Percentiles rank a stretch among this genome's conserved stretches.
These are phyloP conservation scores for Gautieria morchelliformis DNA, from an alignment of 768 basidiomycete genomes.

Conservation along the genomic window DNA sequence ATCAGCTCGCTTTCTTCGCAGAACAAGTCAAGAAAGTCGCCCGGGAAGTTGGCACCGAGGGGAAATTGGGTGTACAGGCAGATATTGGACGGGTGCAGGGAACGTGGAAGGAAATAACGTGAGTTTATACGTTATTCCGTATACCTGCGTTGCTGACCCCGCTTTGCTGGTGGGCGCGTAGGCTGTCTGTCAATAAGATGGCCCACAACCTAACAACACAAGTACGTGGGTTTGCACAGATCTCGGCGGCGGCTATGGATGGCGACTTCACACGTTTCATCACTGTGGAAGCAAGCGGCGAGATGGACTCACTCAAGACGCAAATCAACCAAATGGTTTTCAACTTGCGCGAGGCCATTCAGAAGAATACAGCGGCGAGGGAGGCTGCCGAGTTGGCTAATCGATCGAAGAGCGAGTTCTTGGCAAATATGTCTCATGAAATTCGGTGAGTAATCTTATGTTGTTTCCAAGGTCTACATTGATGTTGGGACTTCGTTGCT, in stretches of 20 bases:
- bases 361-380: slow-evolving; percentile 96
- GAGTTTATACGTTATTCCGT: slow-evolving; percentile 21
- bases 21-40: slow-evolving; percentile 91
- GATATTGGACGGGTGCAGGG: slow-evolving; percentile 96
- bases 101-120: slow-evolving; percentile 99
- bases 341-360: slow-evolving; percentile 90
- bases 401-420: slow-evolving; percentile 91
- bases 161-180: slow-evolving; percentile 20
- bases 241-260: slow-evolving; percentile 96
- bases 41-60: slow-evolving; percentile 94
- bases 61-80: slow-evolving; percentile 96
- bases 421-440: slow-evolving; percentile 98
- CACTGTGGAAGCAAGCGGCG: slow-evolving; percentile 95
- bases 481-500: background rate
- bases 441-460: slow-evolving; percentile 60
- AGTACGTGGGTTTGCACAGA: slow-evolving; percentile 98
- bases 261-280: slow-evolving; percentile 99
- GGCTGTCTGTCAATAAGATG: slow-evolving; percentile 96
- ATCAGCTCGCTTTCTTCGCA: slow-evolving; percentile 59
- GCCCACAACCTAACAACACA: slow-evolving; percentile 93
- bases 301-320: slow-evolving; percentile 99
- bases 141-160: background rate
- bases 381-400: slow-evolving; percentile 99
- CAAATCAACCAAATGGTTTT: slow-evolving; percentile 99
- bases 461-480: no score